Percentiles rank a stretch among this genome's conserved stretches.
phyloP scores from a whole-genome alignment of 108 stramenopile species.

The Cyclotella baltica region DNA sequence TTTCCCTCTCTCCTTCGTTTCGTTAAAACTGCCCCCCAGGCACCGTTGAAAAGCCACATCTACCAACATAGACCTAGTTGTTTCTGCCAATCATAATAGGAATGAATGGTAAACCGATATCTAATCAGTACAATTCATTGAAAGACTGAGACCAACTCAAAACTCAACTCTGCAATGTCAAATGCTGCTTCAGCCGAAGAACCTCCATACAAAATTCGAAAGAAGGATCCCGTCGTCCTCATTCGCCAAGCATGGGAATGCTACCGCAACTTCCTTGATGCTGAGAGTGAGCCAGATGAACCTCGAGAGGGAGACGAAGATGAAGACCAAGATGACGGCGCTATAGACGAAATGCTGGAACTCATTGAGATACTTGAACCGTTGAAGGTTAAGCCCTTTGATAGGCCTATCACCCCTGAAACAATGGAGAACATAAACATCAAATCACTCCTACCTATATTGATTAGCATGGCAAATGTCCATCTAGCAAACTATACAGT shows the following conservation, averaged over 20 bases:
- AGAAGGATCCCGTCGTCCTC: not conserved
- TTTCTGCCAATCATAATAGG: too few species aligned
- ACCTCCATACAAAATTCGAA: constrained; percentile 10
- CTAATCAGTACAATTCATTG: too few species aligned
- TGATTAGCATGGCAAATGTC: constrained; percentile 63
- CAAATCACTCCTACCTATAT: constrained; percentile 58
- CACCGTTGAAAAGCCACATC: too few species aligned
- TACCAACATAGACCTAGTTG: too few species aligned
- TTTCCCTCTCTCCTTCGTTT: too few species aligned
- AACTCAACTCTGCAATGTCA: too few species aligned
- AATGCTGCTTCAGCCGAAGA: not conserved
- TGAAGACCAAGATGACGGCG: constrained; percentile 17
- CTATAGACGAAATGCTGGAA: constrained; percentile 72
- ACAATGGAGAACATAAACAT: constrained; percentile 19
- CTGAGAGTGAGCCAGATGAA: not conserved
- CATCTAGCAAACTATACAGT: constrained; percentile 70
- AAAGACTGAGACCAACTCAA: too few species aligned
- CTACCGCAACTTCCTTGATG: constrained; percentile 70
- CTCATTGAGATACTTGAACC: constrained; percentile 41
- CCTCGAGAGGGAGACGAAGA: not conserved
- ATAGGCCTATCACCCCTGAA: not conserved
- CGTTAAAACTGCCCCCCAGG: too few species aligned
- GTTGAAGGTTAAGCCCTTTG: not conserved
- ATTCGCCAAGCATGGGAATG: constrained; percentile 56
- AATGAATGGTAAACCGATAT: too few species aligned